Percentiles rank a stretch among this genome's conserved stretches.
Evolutionary conservation across 371 early-diverging fungal species (phyloP).

Genomic region (Globomyces sp.): DNA sequence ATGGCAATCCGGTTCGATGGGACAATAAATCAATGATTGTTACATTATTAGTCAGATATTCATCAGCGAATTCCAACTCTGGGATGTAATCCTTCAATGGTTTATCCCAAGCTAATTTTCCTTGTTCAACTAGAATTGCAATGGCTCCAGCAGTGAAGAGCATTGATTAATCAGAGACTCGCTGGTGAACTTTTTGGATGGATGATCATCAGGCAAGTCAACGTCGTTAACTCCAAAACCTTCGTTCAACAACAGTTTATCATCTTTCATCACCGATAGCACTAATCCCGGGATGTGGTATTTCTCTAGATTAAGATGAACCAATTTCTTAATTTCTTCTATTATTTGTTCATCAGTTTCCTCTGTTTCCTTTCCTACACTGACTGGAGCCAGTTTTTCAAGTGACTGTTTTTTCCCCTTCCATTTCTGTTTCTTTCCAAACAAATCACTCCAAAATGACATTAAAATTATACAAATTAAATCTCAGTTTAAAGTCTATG

Average conservation of each 20-base stretch:
- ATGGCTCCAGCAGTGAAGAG: not conserved
- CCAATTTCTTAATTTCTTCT: not conserved
- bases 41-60: not conserved
- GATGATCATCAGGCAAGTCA: not conserved
- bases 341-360: no score
- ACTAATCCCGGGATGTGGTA: not conserved
- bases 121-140: not conserved
- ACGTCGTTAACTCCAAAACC: not conserved
- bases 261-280: not conserved
- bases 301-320: not conserved
- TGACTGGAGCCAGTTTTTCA: not conserved
- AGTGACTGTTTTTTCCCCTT: no score
- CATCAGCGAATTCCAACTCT: not conserved
- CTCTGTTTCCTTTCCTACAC: not conserved
- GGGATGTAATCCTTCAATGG: not conserved
- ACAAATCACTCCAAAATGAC: no score
- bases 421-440: no score
- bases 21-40: not conserved
- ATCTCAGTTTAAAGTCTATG: no score
- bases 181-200: not conserved
- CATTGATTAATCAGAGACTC: not conserved
- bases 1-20: not conserved
- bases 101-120: not conserved
- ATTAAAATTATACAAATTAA: no score
- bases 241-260: not conserved